Base-by-base conservation (phyloP, 176 grass and related monocot genomes). In the Avena eriantha region DNA sequence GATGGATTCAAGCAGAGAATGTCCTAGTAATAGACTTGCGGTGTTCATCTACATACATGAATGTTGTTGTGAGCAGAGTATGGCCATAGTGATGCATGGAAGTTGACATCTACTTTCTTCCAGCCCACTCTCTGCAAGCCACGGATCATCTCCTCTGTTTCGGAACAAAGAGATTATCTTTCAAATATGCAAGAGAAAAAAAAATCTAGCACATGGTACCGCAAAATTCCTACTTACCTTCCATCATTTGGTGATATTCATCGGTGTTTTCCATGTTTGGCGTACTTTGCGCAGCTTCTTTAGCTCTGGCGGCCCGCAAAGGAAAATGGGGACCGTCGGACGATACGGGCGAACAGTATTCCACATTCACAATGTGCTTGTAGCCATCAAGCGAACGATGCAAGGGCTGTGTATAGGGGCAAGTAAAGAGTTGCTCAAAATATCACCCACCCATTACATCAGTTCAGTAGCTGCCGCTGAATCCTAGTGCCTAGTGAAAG, bases 101-200 rank as follows among this genome's bases (percentile, higher is more conserved):
- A 98, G 68, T 85, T 90, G 31, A 98, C 89, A 76, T 98, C 95
- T 23, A 98, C 95, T 86, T 98, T 98, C 90, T 87, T 95, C 95
- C 95, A 98, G 47, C 93, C 92, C 58, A 95, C 70, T 71, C 92
- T 98, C 81, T 98, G 95, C 83, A 98, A 83, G 0, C 95, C 91
- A 80, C 49, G 89, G 39, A 95, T 90, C 89, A 95, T 93, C 78
- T 98, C 93, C 89, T 98, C 95, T 98, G 84, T 80, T 78, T 85
- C 71, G 16, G 2, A 53, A 81, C 3, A 23, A 50, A 46, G 7
- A 59, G 53, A 16, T 34, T 4, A 56, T 34, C 7, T 47, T 78
- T 78, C 66, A 85, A n/a, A 75, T 5, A 49, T 58, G 51, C 68
- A 54, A 54, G 9, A 78, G 39, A 79, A n/a, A 10, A 70, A 0